Base-by-base conservation (phyloP, 352 stramenopile genomes). In the Phytophthora pseudosyringae region DNA sequence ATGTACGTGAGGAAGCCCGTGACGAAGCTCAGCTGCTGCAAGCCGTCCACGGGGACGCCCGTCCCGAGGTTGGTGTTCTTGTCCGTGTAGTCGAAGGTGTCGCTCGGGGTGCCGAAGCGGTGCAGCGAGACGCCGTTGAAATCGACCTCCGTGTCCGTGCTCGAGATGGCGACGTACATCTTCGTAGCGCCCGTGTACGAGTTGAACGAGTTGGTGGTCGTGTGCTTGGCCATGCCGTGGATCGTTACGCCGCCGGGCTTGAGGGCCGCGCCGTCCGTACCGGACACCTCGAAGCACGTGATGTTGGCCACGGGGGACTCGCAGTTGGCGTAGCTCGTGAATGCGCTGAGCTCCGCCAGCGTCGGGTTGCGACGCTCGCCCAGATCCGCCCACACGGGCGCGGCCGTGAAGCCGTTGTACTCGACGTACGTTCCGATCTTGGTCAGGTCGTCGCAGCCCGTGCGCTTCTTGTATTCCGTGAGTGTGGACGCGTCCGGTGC, bases 1-100 rank as follows among this genome's bases (percentile, higher is more conserved):
- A 93, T 61, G 55, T 83, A 93, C 45, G 81, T 76, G 16, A 91
- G 44, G 62, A 93, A 89, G 48, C 85, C 85, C 25, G 62, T 76
- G 56, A 79, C 72, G 60, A 91, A 93, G 50, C 75, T 80, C 45
- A 89, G 44, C 44, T 78, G 69, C 53, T 91, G 85, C 35, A 93
- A 59, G 21, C 85, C 85, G 43, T 93, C 64, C 10, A 93, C 73
- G 0, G 85, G 85, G 53, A 77, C 64, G 8, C 71, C 85, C 7
- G 73, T 81, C 43, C 85, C 85, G n/a, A 75, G 40, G 7, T 33
- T 40, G 1, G 51, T 66, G 18, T 84, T 89, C 40, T 63, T 59
- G 16, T 52, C 39, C 0, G 50, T 65, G 12, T 68, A 69, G 21
- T 35, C 44, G 31, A 93, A 80, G 21, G 77, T 58, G 50, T 82